Conservation (phyloP, 2,329 filamentous ascomycete species). For the Colletotrichum aenigma region DNA sequence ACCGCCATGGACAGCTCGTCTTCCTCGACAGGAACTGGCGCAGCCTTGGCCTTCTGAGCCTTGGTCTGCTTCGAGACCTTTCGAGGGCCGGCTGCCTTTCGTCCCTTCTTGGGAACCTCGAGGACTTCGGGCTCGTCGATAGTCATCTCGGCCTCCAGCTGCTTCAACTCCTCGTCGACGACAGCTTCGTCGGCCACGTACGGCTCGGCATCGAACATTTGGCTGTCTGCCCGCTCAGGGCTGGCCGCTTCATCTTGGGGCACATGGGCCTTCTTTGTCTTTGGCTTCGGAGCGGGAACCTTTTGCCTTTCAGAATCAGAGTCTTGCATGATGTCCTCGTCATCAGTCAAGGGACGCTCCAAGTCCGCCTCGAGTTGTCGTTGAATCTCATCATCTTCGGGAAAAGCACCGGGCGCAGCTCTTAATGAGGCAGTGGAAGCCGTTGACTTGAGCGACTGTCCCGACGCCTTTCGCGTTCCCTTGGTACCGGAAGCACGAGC, state of each 20-base stretch:
- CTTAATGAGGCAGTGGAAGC: conserved; percentile 41
- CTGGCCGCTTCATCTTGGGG: conserved; percentile 28
- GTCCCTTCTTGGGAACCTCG: conserved; percentile 57
- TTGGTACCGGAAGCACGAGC: conserved; percentile 47
- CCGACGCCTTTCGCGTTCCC: conserved; percentile 27
- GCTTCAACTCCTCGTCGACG: conserved; percentile 55
- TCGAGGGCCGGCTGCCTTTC: conserved; percentile 51
- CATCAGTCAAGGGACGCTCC: conserved; percentile 58
- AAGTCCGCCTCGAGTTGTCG: conserved; percentile 69
- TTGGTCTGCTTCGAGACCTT: conserved; percentile 59
- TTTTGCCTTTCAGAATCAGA: conserved; percentile 49
- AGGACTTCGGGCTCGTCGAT: conserved; percentile 37
- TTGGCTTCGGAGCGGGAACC: conserved; percentile 31
- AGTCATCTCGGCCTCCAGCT: conserved; percentile 54
- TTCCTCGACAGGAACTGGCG: conserved; percentile 20
- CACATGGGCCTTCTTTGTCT: conserved; percentile 29
- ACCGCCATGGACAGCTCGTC: conserved; percentile 25
- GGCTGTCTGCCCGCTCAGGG: conserved; percentile 39
- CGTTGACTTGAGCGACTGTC: conserved; percentile 48
- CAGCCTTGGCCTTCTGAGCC: conserved; percentile 45
- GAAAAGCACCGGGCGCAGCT: conserved; percentile 44
- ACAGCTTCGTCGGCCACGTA: conserved; percentile 49
- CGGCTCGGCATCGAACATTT: conserved; percentile 58
- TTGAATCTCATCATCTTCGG: conserved; percentile 67
- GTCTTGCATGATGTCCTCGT: conserved; percentile 52